Conservation (phyloP, 2,329 filamentous ascomycete species). For the Tolypocladium tropicale region DNA sequence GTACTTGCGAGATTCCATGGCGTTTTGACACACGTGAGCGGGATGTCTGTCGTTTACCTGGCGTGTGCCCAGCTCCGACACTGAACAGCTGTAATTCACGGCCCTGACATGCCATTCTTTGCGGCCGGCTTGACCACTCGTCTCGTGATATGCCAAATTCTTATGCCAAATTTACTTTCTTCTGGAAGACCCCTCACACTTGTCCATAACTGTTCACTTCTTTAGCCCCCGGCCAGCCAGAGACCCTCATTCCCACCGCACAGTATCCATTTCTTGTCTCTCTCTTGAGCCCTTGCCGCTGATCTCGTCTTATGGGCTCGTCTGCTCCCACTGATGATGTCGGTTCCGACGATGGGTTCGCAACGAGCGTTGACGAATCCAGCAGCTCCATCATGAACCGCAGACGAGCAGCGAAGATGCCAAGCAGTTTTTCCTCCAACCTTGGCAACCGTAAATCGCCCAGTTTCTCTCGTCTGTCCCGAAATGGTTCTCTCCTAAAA, state of each 20-base stretch:
- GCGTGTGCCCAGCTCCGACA: background rate
- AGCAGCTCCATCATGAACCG: constrained; percentile 6
- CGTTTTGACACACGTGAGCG: background rate
- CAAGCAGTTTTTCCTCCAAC: constrained; percentile 19
- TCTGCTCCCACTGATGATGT: background rate
- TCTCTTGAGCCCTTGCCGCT: background rate
- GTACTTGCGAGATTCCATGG: too few species aligned
- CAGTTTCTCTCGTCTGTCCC: background rate
- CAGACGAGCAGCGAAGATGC: constrained; percentile 9
- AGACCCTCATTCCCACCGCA: background rate
- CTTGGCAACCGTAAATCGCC: constrained; percentile 10
- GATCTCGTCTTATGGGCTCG: background rate
- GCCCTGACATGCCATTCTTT: too few species aligned
- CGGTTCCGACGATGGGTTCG: background rate
- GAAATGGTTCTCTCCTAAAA: too few species aligned
- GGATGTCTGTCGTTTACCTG: background rate
- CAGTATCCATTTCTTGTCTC: background rate
- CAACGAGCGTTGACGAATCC: background rate
- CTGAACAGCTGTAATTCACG: background rate
- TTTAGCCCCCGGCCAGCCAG: background rate
- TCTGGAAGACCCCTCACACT: too few species aligned
- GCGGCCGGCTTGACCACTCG: background rate
- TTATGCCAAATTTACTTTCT: too few species aligned
- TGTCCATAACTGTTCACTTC: background rate
- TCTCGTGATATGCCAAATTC: background rate